Percentiles rank a stretch among this genome's conserved stretches.
Evolutionary conservation across 2,329 filamentous ascomycete species (phyloP).

Genomic region (Monosporascus sp.): DNA sequence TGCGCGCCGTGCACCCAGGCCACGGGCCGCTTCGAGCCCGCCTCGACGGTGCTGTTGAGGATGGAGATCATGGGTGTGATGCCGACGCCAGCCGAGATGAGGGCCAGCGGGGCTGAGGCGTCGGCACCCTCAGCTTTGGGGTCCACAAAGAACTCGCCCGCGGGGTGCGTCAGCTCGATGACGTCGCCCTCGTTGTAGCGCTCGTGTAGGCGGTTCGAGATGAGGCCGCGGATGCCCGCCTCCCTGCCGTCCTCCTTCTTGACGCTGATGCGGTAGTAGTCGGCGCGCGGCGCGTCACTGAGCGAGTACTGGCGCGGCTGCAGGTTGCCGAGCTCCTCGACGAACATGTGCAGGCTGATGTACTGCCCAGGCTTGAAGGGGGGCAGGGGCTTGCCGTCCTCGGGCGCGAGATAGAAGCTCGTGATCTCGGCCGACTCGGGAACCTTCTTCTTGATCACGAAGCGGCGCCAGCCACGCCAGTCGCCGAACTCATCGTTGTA

Average conservation of each 20-base stretch:
- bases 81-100: constrained; percentile 65
- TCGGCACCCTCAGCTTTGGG: constrained; percentile 26
- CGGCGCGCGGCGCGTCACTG: constrained; percentile 47
- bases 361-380: constrained; percentile 67
- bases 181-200: constrained; percentile 43
- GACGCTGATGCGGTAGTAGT: constrained; percentile 67
- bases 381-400: constrained; percentile 53
- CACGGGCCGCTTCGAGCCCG: constrained; percentile 38
- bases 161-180: constrained; percentile 50
- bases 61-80: constrained; percentile 63
- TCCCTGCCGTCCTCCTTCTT: constrained; percentile 52
- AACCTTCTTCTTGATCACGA: constrained; percentile 54
- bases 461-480: constrained; percentile 46
- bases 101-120: constrained; percentile 44
- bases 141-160: constrained; percentile 59
- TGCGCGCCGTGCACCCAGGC: constrained; percentile 60
- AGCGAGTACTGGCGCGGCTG: constrained; percentile 75
- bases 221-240: constrained; percentile 36
- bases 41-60: constrained; percentile 40
- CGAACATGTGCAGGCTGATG: constrained; percentile 57
- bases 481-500: constrained; percentile 44
- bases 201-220: constrained; percentile 49
- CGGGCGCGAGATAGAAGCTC: constrained; percentile 65
- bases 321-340: constrained; percentile 56
- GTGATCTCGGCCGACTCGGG: constrained; percentile 55